Base-by-base conservation (phyloP, 768 basidiomycete genomes). In the Panellus pusillus region DNA sequence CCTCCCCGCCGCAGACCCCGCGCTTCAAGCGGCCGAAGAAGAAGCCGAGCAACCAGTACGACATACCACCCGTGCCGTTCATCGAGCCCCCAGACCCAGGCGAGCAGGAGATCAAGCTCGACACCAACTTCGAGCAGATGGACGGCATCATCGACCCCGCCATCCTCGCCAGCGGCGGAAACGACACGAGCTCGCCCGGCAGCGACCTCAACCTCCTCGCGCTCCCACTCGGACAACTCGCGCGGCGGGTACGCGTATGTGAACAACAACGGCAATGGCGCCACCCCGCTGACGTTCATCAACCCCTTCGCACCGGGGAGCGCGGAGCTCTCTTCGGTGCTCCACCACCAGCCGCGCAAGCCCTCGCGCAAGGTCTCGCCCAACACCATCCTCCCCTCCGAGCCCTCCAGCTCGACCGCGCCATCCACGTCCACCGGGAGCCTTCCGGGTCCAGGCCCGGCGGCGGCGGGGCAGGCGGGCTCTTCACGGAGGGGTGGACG, bases 121-220 rank as follows among this genome's bases (percentile, higher is more conserved):
- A 91, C 66, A 81, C 81, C 17, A 81, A 93, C 65, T 66, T 91
- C 40, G 79, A 86, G 9, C 71, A 81, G 46, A 93, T 97, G 80
- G 86, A 89, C 36, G 94, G 88, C 6, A 93, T 97, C 64, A 73
- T 96, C 57, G 76, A 93, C 67, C 69, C 73, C 1, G 70, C 63
- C 36, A 52, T 61, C 58, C 63, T 63, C 55, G 54, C 62, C 46
- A 65, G 35, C 55, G 52, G 61, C n/a, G 63, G 65, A 28, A 52
- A 66, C 29, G 71, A 71, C 38, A 65, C 70, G 45, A 71, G 70
- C 57, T 72, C 79, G 1, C 75, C 76, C 4, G 71, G 74, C 42
- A 76, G 79, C 65, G 71, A 74, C 47, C 57, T 77, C 61, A n/a
- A 77, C 76, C 53, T 69, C 67, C 63, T 60, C 67, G 65, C 48